A percentile compares a stretch with the other conserved stretches of the same genome.
Conservation (phyloP, 371 early-diverging fungal species). For the Syncephalastrum contaminatum region DNA sequence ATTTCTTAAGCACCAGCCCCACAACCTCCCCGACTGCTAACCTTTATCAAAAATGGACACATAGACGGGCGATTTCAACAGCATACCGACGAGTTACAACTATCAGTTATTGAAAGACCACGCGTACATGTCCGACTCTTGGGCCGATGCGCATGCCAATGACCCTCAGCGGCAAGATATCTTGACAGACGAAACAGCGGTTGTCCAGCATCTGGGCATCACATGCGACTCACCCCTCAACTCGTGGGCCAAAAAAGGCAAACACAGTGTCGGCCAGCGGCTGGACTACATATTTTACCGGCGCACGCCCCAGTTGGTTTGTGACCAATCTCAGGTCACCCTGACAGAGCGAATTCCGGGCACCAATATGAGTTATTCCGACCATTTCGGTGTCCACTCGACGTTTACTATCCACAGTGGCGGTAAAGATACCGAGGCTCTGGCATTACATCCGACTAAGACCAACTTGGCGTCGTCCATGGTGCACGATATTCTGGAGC, state of each 20-base stretch:
- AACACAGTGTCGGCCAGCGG: conserved; percentile 43
- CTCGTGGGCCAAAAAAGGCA: conserved; percentile 43
- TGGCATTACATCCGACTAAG: conserved; percentile 16
- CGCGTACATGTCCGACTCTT: conserved; percentile 57
- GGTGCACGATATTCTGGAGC: conserved; percentile 15
- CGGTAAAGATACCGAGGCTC: neutral
- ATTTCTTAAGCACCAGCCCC: neutral
- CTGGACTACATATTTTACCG: conserved; percentile 62
- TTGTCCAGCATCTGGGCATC: conserved; percentile 45
- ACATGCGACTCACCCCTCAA: conserved; percentile 62
- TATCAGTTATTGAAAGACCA: conserved; percentile 44
- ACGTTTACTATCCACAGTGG: conserved; percentile 26
- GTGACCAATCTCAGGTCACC: conserved; percentile 38
- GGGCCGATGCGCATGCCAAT: conserved; percentile 42
- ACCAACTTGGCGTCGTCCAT: conserved; percentile 12
- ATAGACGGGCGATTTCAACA: conserved; percentile 63
- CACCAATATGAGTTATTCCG: conserved; percentile 46
- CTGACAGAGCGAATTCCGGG: conserved; percentile 44
- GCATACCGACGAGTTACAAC: conserved; percentile 47
- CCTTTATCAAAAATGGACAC: too few relatives aligned
- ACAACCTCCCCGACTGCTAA: neutral
- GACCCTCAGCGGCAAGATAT: conserved; percentile 8
- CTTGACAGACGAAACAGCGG: conserved; percentile 16
- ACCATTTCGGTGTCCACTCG: conserved; percentile 61
- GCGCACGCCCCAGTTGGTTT: conserved; percentile 35